Evolutionary conservation across 768 basidiomycete species (phyloP), one percentile per base, ranked within the genome.

Genomic region (Rhodosporidiobolus sp.): DNA sequence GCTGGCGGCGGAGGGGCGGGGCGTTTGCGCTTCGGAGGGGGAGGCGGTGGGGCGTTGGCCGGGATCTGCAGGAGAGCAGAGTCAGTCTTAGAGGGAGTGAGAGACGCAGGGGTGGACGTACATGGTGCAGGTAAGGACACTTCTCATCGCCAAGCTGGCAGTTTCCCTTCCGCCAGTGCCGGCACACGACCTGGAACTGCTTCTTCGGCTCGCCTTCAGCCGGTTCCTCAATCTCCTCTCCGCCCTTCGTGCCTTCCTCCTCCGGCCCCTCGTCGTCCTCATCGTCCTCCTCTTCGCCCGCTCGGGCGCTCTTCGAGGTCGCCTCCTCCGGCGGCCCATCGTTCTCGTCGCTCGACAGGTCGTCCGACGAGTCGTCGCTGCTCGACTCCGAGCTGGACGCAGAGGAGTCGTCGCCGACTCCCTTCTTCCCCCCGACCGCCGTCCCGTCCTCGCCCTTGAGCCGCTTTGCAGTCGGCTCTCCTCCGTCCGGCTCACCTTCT

Each of bases 101-200:
- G 30, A 50, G 1, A 34, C 16, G 32, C 6, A 28, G 28, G 46
- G 48, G 35, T 2, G 26, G 46, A 54, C 73, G 35, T 9, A 76
- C 74, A 4, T 68, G 50, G 35, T 76, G 74, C 7, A 76, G 65
- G 55, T 72, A 76, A 4, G 67, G 70, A 28, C 74, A 76, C 4
- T 48, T 20, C 14, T 56, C 59, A 26, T 72, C 67, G 22, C 74
- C 74, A 1, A 67, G 67, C 3, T 43, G 54, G n/a, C 74, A 76
- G 19, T 65, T 57, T 0, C 74, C 74, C 16, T 50, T 57, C 10
- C 68, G 54, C 70, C 70, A 76, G 16, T 76, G 68, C 28, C 65
- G 64, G 46, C 70, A 72, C 0, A 72, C 71, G 28, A 76, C 71
- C 59, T 72, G 66, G 49, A 61, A 71, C 14, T 38, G 56, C 45